Percentiles rank a stretch among this genome's conserved stretches.
Conservation (phyloP, 192 early-diverging fungal species). For the Backusella liffmaniae region DNA sequence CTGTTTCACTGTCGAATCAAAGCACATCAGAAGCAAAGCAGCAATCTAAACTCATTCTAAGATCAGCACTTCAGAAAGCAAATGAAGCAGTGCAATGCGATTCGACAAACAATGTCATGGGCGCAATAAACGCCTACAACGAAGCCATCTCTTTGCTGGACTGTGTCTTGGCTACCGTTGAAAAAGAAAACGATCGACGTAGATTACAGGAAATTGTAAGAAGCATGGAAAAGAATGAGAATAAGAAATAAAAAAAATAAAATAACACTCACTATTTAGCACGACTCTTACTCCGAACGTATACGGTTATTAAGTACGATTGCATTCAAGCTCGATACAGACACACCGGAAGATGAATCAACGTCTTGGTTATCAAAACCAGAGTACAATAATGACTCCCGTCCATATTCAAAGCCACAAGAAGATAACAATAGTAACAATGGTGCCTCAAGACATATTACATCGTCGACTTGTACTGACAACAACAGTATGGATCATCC, state of each 20-base stretch:
- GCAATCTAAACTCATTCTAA: conserved; percentile 32
- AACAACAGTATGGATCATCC: neutral
- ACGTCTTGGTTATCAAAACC: neutral
- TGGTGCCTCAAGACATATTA: neutral
- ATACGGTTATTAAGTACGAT: conserved; percentile 20
- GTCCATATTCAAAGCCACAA: neutral
- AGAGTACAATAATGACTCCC: neutral
- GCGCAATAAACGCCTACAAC: conserved; percentile 34
- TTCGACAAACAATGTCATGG: conserved; percentile 31
- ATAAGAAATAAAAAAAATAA: conserved; percentile 7
- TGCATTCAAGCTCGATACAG: conserved; percentile 11
- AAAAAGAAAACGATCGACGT: conserved; percentile 24
- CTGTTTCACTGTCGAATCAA: neutral
- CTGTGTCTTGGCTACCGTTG: conserved; percentile 23
- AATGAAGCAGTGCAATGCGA: conserved; percentile 36
- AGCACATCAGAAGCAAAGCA: conserved; percentile 12
- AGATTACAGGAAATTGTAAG: conserved; percentile 38
- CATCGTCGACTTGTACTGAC: neutral
- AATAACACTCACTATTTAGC: conserved; percentile 18
- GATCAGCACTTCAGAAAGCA: conserved; percentile 33
- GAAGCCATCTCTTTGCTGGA: conserved; percentile 34
- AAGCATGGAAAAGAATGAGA: neutral
- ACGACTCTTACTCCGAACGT: conserved; percentile 31
- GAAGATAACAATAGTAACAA: neutral
- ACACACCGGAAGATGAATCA: conserved; percentile 6